phyloP scores from a whole-genome alignment of 2,329 filamentous ascomycete species.

The Colletotrichum sp. region DNA sequence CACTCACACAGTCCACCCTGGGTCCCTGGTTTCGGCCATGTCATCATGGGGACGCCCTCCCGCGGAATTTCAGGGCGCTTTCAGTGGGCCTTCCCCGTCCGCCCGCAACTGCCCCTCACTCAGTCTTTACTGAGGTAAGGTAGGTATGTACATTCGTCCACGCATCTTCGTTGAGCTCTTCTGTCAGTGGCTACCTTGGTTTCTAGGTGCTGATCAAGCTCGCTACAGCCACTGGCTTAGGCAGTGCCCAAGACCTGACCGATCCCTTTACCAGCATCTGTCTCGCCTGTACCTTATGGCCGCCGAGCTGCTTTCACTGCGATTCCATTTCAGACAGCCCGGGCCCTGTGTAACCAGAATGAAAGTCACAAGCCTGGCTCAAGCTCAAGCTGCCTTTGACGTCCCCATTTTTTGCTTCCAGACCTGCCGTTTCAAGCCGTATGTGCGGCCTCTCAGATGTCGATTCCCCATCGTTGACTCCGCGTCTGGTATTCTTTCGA shows the following conservation, averaged over 20 bases:
- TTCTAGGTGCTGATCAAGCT: slow-evolving; percentile 10
- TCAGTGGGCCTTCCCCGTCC: slow-evolving; percentile 19
- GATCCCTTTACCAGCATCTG: slow-evolving; percentile 4
- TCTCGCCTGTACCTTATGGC: not conserved
- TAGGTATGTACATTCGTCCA: not conserved
- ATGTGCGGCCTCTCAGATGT: not conserved
- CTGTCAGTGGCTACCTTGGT: slow-evolving; percentile 10
- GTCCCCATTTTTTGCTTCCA: not conserved
- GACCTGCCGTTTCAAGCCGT: not conserved
- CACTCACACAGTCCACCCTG: not conserved
- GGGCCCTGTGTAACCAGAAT: not conserved
- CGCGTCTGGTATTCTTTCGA: not conserved
- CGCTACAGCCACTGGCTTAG: not conserved
- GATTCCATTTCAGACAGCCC: not conserved
- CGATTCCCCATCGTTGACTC: not conserved
- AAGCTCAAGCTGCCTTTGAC: not conserved
- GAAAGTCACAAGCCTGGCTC: not conserved
- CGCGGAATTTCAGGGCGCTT: slow-evolving; percentile 23
- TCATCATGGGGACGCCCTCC: slow-evolving; percentile 17
- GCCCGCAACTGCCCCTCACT: slow-evolving; percentile 20
- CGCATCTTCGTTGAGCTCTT: not conserved
- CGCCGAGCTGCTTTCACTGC: not conserved
- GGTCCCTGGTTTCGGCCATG: slow-evolving; percentile 22
- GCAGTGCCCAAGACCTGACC: not conserved
- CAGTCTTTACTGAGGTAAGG: not conserved